phyloP scores from a whole-genome alignment of 1,284 basidiomycete genomes.

The Wolfiporia cocos region DNA sequence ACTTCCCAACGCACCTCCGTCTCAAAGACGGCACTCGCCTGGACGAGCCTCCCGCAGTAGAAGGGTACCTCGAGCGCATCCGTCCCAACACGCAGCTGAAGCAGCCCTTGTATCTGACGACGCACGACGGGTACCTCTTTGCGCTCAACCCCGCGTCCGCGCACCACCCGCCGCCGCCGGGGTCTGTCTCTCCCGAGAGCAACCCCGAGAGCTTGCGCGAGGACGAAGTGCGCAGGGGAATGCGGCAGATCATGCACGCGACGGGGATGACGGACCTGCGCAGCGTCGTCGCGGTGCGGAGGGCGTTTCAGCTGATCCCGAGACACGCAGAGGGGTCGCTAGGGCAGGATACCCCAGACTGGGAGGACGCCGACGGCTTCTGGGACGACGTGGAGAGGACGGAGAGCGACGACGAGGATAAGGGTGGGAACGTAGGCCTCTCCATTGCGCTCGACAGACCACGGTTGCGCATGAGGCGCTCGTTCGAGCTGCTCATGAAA shows the following conservation, averaged over 20 bases:
- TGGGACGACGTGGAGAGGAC: constrained; percentile 32
- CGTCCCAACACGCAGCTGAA: constrained; percentile 53
- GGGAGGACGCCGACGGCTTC: constrained; percentile 34
- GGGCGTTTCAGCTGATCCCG: constrained; percentile 48
- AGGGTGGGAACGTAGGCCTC: constrained; percentile 62
- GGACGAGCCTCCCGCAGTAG: constrained; percentile 68
- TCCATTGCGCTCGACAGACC: constrained; percentile 36
- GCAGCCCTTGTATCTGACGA: constrained; percentile 63
- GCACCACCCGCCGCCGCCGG: constrained; percentile 66
- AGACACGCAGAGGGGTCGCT: constrained; percentile 30
- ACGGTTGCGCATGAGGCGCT: constrained; percentile 54
- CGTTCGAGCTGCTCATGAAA: constrained; percentile 71
- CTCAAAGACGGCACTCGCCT: constrained; percentile 50
- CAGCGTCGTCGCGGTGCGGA: constrained; percentile 54
- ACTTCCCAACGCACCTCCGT: constrained; percentile 51
- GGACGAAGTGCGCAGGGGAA: constrained; percentile 55
- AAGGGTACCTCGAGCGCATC: constrained; percentile 77
- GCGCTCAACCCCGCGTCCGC: constrained; percentile 46
- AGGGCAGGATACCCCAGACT: constrained; percentile 17
- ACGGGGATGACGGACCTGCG: constrained; percentile 66
- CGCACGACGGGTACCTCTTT: constrained; percentile 74
- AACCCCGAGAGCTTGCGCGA: constrained; percentile 36
- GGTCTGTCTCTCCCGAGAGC: constrained; percentile 27
- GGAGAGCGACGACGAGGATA: constrained; percentile 50
- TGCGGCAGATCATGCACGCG: constrained; percentile 60